A percentile compares a stretch with the other conserved stretches of the same genome.
Conservation (phyloP, 2,329 filamentous ascomycete genomes). For the Albophoma yamanashiensis region DNA sequence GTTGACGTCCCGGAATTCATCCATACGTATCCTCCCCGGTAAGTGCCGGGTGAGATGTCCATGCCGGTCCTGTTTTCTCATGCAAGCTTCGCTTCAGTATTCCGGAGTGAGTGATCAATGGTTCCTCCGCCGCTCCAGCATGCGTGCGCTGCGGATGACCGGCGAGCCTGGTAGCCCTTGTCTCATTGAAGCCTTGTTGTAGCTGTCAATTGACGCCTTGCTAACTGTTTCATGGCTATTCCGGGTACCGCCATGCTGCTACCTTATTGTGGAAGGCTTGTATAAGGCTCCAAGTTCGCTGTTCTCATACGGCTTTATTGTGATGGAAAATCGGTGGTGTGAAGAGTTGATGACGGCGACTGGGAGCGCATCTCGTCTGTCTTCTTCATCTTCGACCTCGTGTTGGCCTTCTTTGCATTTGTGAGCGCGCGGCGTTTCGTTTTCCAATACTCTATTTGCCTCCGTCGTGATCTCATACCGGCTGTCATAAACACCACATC, state of each 20-base stretch:
- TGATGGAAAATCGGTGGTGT: background rate
- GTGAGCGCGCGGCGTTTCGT: background rate
- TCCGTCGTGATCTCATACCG: background rate
- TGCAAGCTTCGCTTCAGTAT: background rate
- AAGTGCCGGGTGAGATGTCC: background rate
- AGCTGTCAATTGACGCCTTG: background rate
- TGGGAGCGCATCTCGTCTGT: background rate
- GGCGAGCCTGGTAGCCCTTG: background rate
- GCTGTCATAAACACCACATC: background rate
- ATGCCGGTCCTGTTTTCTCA: background rate
- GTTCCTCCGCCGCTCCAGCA: background rate
- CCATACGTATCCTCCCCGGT: background rate
- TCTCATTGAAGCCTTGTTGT: background rate
- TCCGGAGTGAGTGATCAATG: background rate
- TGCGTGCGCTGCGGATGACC: background rate
- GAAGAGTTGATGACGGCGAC: background rate
- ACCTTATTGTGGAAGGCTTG: background rate
- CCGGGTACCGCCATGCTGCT: background rate
- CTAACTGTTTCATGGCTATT: background rate
- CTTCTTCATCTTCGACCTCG: background rate
- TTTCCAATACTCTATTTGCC: background rate
- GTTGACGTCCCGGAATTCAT: background rate
- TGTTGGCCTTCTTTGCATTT: background rate
- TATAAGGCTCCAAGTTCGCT: background rate
- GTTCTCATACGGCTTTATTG: background rate